Evolutionary conservation across 2,329 filamentous ascomycete species (phyloP).

Genomic region (Chalaropsis ovoidea): DNA sequence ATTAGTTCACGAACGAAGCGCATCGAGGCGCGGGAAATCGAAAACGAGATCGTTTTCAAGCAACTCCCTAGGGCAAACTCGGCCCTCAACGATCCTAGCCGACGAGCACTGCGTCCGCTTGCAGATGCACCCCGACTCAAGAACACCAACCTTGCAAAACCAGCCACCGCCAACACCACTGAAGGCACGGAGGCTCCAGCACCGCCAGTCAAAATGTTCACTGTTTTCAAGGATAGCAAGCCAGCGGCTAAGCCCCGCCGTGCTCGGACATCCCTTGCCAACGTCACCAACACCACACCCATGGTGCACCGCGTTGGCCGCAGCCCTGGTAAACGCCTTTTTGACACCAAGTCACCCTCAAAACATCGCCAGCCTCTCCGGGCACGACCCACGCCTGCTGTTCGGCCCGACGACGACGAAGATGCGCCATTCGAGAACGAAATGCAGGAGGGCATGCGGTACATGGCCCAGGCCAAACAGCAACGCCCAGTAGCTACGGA

Average conservation of each 20-base stretch:
- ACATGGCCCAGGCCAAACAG: conserved; percentile 82
- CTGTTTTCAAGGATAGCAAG: conserved; percentile 68
- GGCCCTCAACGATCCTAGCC: conserved; percentile 37
- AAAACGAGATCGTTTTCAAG: conserved; percentile 87
- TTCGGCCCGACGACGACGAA: conserved; percentile 36
- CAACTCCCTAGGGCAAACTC: conserved; percentile 51
- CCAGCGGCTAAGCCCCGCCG: conserved; percentile 33
- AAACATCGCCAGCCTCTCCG: conserved; percentile 21
- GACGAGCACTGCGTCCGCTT: conserved; percentile 72
- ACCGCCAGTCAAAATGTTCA: conserved; percentile 74
- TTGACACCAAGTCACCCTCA: conserved; percentile 19
- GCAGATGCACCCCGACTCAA: conserved; percentile 4
- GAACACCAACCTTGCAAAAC: background rate
- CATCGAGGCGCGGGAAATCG: conserved; percentile 88
- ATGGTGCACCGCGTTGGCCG: conserved; percentile 10
- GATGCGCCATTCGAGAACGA: conserved; percentile 55
- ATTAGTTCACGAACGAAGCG: conserved; percentile 93
- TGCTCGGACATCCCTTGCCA: conserved; percentile 3
- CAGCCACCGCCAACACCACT: conserved; percentile 27
- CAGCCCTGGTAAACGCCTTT: conserved; percentile 18
- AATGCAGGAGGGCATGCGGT: conserved; percentile 71
- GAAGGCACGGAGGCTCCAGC: conserved; percentile 42
- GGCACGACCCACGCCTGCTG: background rate
- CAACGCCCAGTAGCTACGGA: conserved; percentile 40
- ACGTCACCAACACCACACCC: conserved; percentile 17